phyloP scores from a whole-genome alignment of 2,329 filamentous ascomycete species.

The Alternaria dauci region DNA sequence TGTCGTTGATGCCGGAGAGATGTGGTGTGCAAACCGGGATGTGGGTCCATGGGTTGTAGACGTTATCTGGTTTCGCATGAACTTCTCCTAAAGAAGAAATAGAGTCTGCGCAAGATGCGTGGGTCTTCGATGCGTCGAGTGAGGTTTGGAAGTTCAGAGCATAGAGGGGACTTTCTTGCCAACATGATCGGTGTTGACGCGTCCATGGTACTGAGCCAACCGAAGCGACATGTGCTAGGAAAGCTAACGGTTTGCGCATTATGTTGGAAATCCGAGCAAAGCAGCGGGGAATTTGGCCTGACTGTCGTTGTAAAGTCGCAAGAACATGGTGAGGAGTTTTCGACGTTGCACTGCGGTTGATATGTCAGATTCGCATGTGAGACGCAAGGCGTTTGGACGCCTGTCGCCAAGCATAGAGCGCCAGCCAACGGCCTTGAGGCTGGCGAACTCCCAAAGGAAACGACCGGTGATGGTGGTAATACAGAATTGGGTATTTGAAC shows the following conservation, averaged over 20 bases:
- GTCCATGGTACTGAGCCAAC: background rate
- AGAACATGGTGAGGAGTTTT: background rate
- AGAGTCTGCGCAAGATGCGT: background rate
- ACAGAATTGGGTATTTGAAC: conserved; percentile 28
- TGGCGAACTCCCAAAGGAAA: background rate
- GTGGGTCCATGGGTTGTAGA: conserved; percentile 36
- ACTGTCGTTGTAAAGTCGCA: background rate
- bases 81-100: rapidly evolving
- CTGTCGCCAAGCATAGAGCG: conserved; percentile 19
- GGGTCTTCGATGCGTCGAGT: conserved; percentile 17
- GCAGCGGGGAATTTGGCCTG: rapidly evolving
- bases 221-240: background rate
- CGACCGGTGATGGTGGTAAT: conserved; percentile 5
- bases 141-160: conserved; percentile 24
- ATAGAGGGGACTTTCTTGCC: conserved; percentile 31
- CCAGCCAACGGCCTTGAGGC: conserved; percentile 5
- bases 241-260: conserved; percentile 1
- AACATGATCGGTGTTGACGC: conserved; percentile 34
- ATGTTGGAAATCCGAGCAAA: background rate
- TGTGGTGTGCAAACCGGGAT: conserved; percentile 36
- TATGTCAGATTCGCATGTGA: conserved; percentile 19
- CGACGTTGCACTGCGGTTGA: background rate
- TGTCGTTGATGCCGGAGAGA: conserved; percentile 30
- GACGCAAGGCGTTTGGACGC: conserved; percentile 27
- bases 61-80: background rate